Evolutionary conservation across 2,329 filamentous ascomycete species (phyloP).

Genomic region (Trichoderma oligosporum): DNA sequence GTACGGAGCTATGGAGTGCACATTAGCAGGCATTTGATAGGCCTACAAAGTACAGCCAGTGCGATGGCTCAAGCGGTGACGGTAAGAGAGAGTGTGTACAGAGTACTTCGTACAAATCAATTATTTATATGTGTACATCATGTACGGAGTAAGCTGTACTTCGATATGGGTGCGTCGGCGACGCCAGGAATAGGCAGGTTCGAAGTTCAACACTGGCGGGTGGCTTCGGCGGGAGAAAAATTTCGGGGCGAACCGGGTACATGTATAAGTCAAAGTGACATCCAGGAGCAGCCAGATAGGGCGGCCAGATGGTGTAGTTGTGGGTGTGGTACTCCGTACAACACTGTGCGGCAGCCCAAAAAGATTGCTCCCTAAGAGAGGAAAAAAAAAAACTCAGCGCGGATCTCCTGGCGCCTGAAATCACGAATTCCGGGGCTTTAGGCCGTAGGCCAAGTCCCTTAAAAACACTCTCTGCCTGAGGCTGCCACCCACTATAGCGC

Average conservation of each 20-base stretch:
- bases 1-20: neutral
- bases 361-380: neutral
- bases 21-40: neutral
- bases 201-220: slow-evolving; percentile 7
- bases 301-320: neutral
- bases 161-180: slow-evolving; percentile 8
- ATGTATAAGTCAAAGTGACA: slow-evolving; percentile 2
- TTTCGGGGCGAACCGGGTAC: slow-evolving; percentile 34
- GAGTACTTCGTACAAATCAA: neutral
- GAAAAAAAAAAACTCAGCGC: neutral
- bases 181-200: slow-evolving; percentile 19
- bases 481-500: slow-evolving; percentile 26
- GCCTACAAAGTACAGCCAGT: neutral
- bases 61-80: slow-evolving; percentile 12
- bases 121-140: neutral
- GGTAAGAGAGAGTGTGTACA: neutral
- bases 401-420: slow-evolving; percentile 15
- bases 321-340: slow-evolving; percentile 12
- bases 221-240: slow-evolving; percentile 30
- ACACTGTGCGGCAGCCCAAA: slow-evolving; percentile 10
- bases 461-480: slow-evolving; percentile 30
- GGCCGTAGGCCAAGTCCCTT: slow-evolving; percentile 5
- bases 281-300: neutral
- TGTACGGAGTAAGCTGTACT: slow-evolving; percentile 9
- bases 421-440: neutral